Evolutionary conservation across 179 eudicot genomes (phyloP).

Genomic region (Patellifolia procumbens): DNA sequence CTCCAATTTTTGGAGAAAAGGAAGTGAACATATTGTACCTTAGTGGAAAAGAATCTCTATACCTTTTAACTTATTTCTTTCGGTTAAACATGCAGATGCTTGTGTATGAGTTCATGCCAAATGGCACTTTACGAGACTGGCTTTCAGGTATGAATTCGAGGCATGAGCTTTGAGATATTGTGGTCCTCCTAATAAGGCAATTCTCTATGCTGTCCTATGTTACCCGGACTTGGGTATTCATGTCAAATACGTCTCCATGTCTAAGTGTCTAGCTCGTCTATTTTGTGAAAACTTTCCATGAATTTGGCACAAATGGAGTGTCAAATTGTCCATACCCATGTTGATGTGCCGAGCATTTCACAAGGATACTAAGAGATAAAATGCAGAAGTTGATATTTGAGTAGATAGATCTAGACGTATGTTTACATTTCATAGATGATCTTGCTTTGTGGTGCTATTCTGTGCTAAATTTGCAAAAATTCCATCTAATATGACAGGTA

Average conservation of each 20-base stretch:
- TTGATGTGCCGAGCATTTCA: too few relatives aligned
- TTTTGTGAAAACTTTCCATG: too few relatives aligned
- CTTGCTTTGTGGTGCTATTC: slow-evolving; percentile 2
- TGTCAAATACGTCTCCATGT: too few relatives aligned
- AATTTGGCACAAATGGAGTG: too few relatives aligned
- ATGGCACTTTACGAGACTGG: slow-evolving; percentile 65
- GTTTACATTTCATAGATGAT: background rate
- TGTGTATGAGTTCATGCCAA: slow-evolving; percentile 66
- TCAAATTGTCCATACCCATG: too few relatives aligned
- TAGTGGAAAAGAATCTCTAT: background rate
- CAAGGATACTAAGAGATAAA: too few relatives aligned
- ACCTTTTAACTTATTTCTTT: slow-evolving; percentile 18
- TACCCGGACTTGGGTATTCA: too few relatives aligned
- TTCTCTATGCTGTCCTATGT: background rate
- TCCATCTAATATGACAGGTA: slow-evolving; percentile 34
- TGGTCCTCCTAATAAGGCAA: background rate
- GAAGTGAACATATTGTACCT: too few relatives aligned
- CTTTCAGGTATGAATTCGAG: slow-evolving; percentile 55
- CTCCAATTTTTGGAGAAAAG: too few relatives aligned
- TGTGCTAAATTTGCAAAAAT: background rate
- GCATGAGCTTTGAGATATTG: slow-evolving; percentile 4
- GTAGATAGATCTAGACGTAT: background rate
- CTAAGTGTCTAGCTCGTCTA: too few relatives aligned
- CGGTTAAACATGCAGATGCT: slow-evolving; percentile 49
- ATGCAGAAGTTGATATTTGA: background rate